These are phyloP conservation scores for Scedosporium boydii DNA, from an alignment of 2,329 filamentous ascomycete genomes.

Conservation along the genomic window DNA sequence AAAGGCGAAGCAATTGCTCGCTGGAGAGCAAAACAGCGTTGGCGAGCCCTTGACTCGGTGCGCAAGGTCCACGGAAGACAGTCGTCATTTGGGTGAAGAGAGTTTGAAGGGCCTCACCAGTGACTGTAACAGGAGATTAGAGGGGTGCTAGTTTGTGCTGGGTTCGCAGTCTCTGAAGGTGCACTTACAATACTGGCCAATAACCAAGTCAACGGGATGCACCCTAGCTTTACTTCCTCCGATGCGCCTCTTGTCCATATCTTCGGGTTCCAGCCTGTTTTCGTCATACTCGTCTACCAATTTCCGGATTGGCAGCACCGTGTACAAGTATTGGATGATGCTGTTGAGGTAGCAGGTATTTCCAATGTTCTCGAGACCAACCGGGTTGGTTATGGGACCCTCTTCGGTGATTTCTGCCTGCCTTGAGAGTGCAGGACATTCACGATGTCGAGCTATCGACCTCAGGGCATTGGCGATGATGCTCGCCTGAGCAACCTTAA, in stretches of 20 bases:
- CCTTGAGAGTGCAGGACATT: constrained; percentile 12
- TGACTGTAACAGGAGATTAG: constrained; percentile 27
- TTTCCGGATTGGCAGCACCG: constrained; percentile 69
- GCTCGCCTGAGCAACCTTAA: constrained; percentile 2
- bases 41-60: constrained; percentile 67
- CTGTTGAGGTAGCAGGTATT: constrained; percentile 99
- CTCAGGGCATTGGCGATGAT: constrained; percentile 18
- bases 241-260: constrained; percentile 58
- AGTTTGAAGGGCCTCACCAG: constrained; percentile 61
- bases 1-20: constrained; percentile 8
- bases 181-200: constrained; percentile 63
- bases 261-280: constrained; percentile 58
- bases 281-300: constrained; percentile 69
- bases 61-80: constrained; percentile 51
- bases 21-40: constrained; percentile 62
- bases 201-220: constrained; percentile 49
- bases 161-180: neutral
- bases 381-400: constrained; percentile 38
- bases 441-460: constrained; percentile 16
- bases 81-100: constrained; percentile 64
- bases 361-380: constrained; percentile 85
- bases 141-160: constrained; percentile 13
- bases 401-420: constrained; percentile 9
- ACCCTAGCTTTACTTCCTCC: constrained; percentile 52
- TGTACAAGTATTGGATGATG: constrained; percentile 90